These are phyloP conservation scores for Penicillium atrosanguineum DNA, from an alignment of 495 filamentous ascomycete species.

Conservation along the genomic window DNA sequence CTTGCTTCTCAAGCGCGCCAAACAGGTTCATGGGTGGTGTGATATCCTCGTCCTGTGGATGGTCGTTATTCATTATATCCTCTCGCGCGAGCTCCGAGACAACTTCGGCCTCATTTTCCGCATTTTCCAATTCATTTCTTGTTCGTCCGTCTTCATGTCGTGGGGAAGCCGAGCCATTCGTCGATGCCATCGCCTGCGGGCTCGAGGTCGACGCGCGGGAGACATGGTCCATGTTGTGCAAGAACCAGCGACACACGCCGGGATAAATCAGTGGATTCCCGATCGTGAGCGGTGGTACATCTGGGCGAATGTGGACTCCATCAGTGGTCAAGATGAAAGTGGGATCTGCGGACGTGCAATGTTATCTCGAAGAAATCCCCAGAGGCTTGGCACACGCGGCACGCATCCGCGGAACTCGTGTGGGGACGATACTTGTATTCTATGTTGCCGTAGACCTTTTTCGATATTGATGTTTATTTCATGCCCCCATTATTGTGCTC, in stretches of 20 bases:
- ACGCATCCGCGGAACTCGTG: not conserved
- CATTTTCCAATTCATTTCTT: constrained; percentile 5
- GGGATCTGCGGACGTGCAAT: constrained; percentile 1
- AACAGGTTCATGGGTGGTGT: constrained; percentile 22
- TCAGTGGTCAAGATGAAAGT: constrained; percentile 2
- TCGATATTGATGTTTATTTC: not conserved
- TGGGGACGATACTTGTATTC: not conserved
- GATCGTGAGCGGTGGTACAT: not conserved
- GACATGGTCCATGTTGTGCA: constrained; percentile 35
- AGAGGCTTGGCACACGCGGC: constrained; percentile 14
- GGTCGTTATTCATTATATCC: constrained; percentile 12
- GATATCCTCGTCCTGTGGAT: constrained; percentile 4
- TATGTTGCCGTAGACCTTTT: not conserved
- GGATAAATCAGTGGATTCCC: constrained; percentile 4
- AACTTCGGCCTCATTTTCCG: constrained; percentile 15
- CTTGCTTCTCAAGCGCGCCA: constrained; percentile 25
- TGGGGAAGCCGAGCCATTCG: constrained; percentile 11
- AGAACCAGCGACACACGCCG: constrained; percentile 1
- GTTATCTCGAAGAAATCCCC: constrained; percentile 2
- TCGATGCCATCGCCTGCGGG: constrained; percentile 16
- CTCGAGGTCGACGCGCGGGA: constrained; percentile 24
- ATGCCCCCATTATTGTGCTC: not conserved
- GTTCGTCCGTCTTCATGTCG: constrained; percentile 12
- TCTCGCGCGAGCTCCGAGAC: constrained; percentile 3
- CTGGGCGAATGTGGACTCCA: constrained; percentile 3